These are phyloP conservation scores for Sorghum bicolor DNA, from an alignment of 176 grass and related monocot species.

Conservation along the genomic window Sorghum_bicolor_NCBIv3 NC_012870.2:19936501-19937000, in stretches of 20 bases:
- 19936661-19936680: neutral
- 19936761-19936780: neutral
- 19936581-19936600: neutral
- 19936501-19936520: neutral
- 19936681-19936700: neutral
- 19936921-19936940: neutral
- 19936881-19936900: neutral
- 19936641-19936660: neutral
- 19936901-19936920: neutral
- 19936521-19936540: neutral
- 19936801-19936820: neutral
- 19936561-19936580: too few species aligned
- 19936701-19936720: neutral
- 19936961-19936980: constrained; percentile 13
- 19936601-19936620: neutral
- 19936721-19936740: neutral
- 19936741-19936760: neutral
- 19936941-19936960: neutral
- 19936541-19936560: neutral
- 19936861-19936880: neutral
- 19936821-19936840: neutral
- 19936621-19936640: neutral
- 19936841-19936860: neutral
- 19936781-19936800: too few species aligned
- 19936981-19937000: neutral